Percentiles rank a stretch among this genome's conserved stretches.
phyloP scores from a whole-genome alignment of 2,329 filamentous ascomycete genomes.

The Diaporthe velutina region DNA sequence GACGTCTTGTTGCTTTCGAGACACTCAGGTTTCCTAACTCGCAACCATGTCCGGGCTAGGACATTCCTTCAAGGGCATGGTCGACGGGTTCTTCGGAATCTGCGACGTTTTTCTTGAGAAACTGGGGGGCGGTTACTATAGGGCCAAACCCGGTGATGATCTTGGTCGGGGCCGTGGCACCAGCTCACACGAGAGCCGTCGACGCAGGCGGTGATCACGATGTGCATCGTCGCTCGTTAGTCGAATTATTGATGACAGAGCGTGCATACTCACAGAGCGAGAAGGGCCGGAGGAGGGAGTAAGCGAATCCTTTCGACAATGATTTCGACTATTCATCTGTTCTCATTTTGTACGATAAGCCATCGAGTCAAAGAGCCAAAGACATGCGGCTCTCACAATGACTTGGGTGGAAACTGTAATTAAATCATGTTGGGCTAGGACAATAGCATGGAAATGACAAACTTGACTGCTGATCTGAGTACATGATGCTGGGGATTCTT shows the following conservation, averaged over 20 bases:
- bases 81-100: slow-evolving; percentile 13
- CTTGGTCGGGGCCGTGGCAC: not conserved
- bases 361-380: not conserved
- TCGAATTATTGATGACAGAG: not conserved
- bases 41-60: slow-evolving; percentile 4
- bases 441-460: not conserved
- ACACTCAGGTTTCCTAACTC: not conserved
- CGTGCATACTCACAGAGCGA: not conserved
- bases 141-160: slow-evolving; percentile 5
- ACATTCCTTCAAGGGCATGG: slow-evolving; percentile 4
- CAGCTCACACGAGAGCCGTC: not conserved
- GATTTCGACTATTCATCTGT: not conserved
- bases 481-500: not conserved
- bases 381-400: fast-evolving
- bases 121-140: slow-evolving; percentile 21
- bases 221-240: not conserved
- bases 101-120: slow-evolving; percentile 31
- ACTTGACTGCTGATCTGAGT: not conserved
- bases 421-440: fast-evolving
- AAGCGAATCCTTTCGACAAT: not conserved
- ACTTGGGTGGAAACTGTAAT: not conserved
- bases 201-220: not conserved
- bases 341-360: not conserved
- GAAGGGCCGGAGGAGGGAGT: not conserved
- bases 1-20: not conserved